Evolutionary conservation across 352 stramenopile species (phyloP), one percentile per base, ranked within the genome.

Genomic region (Thalassiosira hispida): DNA sequence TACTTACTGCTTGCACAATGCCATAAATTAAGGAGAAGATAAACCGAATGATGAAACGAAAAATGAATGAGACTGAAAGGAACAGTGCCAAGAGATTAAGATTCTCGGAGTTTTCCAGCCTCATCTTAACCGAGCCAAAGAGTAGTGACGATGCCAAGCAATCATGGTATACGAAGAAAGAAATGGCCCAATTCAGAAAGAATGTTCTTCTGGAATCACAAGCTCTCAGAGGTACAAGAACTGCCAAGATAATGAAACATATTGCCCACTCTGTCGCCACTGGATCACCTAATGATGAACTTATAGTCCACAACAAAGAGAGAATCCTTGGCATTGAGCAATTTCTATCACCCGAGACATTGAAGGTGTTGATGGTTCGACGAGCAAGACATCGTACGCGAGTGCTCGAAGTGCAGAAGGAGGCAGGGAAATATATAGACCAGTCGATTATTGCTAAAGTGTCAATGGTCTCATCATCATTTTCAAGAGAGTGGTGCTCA

Each of bases 121-220:
- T 65, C 35, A 51, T 52, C 35, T 2, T 65, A 27, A 65, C 25
- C 5, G 7, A 51, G 31, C 53, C 53, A n/a, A 47, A 25, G 27
- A 52, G 20, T 3, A 27, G 18, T 4, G 49, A 62, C 1, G 49
- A 63, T 20, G 33, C 31, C 14, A 40, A 23, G 7, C 5, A 49
- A 1, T n/a, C 2, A 22, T 73, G 63, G 63, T 63, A 55, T 20
- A 55, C 47, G 12, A 52, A 61, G 18, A 12, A 40, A 18, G 49
- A 73, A 40, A 31, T 73, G 40, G 31, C 31, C 0, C 20, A 73
- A 63, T 73, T 73, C 49, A 73, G 55, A 27, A 49, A 51, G 18
- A 47, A 73, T 31, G 38, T 33, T 63, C 49, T 27, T 14, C 0
- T 42, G 16, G 12, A 31, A 40, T 53, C 53, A 25, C 9, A 38